Evolutionary conservation across 768 basidiomycete genomes (phyloP).

Genomic region (Hypholoma fasciculare): DNA sequence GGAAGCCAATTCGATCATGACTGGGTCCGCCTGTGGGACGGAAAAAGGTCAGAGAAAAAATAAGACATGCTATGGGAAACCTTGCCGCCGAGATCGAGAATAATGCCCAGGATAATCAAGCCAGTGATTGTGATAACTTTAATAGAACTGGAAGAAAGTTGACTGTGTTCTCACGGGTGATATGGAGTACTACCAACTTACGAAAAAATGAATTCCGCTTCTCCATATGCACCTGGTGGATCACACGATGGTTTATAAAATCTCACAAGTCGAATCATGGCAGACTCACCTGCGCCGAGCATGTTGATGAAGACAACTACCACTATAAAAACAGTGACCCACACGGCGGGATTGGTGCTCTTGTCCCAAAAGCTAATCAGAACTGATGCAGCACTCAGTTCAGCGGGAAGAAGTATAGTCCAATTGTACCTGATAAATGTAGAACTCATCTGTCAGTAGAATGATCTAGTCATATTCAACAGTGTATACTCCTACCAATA

Average conservation of each 20-base stretch:
- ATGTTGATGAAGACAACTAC: constrained; percentile 79
- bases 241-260: not conserved
- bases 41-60: not conserved
- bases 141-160: constrained; percentile 52
- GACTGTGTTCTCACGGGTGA: not conserved
- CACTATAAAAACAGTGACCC: constrained; percentile 76
- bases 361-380: constrained; percentile 74
- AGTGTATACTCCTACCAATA: constrained; percentile 33
- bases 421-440: constrained; percentile 34
- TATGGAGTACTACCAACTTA: constrained; percentile 30
- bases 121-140: constrained; percentile 87
- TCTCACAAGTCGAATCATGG: not conserved
- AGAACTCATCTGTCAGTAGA: not conserved
- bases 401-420: constrained; percentile 69
- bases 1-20: constrained; percentile 71
- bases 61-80: not conserved
- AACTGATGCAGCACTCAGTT: constrained; percentile 73
- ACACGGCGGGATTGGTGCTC: constrained; percentile 64
- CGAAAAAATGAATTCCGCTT: constrained; percentile 87
- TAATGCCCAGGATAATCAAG: constrained; percentile 64
- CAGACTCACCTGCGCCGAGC: constrained; percentile 56
- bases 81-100: constrained; percentile 78
- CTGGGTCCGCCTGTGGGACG: constrained; percentile 66
- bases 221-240: constrained; percentile 66
- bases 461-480: not conserved